These are phyloP conservation scores for Eucalyptus marginata DNA, from an alignment of 345 rosid species.

Conservation along the genomic window DNA sequence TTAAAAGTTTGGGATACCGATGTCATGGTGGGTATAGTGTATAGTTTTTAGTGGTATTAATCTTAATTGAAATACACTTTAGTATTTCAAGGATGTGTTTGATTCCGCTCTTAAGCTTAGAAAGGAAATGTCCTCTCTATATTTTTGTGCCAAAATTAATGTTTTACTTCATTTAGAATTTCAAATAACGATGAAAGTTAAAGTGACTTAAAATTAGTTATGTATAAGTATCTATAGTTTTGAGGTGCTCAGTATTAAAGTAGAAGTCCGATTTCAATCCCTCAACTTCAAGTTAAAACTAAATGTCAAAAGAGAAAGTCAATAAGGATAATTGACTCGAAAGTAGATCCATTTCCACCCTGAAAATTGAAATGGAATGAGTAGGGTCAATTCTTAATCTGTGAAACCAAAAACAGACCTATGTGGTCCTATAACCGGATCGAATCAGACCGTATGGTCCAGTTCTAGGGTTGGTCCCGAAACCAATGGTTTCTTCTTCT, in stretches of 20 bases:
- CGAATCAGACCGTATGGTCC: no score
- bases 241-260: no score
- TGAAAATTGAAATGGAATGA: no score
- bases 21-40: neutral
- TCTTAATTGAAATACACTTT: neutral
- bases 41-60: neutral
- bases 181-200: neutral
- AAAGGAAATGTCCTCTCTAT: slow-evolving; percentile 7
- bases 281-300: neutral
- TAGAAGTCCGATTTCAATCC: neutral
- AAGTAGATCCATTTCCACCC: no score
- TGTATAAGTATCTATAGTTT: no score
- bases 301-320: neutral
- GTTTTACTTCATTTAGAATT: neutral
- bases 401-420: no score
- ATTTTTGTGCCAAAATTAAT: neutral
- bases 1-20: neutral
- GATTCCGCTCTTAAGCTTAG: neutral
- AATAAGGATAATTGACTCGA: neutral
- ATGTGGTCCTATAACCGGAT: no score
- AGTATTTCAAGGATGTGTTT: neutral
- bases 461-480: no score
- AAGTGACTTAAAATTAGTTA: no score
- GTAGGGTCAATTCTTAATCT: no score
- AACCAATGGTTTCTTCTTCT: no score